These are phyloP conservation scores for Papilionanthe hybrid DNA, from an alignment of 116 monocot genomes.

Conservation along the genomic window DNA sequence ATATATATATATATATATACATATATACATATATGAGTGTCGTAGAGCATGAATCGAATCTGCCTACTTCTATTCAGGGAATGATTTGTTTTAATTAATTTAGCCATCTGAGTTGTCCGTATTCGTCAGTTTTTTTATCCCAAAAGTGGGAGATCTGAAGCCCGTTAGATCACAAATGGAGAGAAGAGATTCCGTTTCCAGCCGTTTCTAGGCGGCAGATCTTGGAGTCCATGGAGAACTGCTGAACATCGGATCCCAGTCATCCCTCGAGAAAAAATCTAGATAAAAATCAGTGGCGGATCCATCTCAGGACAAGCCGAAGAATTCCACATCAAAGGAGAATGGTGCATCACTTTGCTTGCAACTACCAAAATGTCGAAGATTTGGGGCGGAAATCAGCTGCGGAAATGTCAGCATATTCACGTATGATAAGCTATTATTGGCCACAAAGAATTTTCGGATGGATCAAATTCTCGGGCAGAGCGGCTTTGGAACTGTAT, in stretches of 20 bases:
- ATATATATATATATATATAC: too few relatives aligned
- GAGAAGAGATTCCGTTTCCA: constrained; percentile 5
- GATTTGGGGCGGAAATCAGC: constrained; percentile 35
- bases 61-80: neutral
- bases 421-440: constrained; percentile 49
- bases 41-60: neutral
- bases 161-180: constrained; percentile 9
- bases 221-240: constrained; percentile 28
- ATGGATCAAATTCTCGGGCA: constrained; percentile 73
- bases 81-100: neutral
- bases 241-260: constrained; percentile 18
- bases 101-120: neutral
- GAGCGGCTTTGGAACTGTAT: constrained; percentile 90
- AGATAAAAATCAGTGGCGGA: neutral
- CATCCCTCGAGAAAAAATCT: constrained; percentile 6
- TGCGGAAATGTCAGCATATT: constrained; percentile 49
- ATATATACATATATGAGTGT: too few relatives aligned
- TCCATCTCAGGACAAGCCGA: constrained; percentile 10
- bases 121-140: neutral
- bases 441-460: constrained; percentile 67
- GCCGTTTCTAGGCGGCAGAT: constrained; percentile 1
- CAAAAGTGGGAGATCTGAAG: neutral
- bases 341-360: constrained; percentile 1
- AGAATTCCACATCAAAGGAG: neutral
- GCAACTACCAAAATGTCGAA: constrained; percentile 41